phyloP scores from a whole-genome alignment of 768 basidiomycete species.

The Podaxis rugospora region DNA sequence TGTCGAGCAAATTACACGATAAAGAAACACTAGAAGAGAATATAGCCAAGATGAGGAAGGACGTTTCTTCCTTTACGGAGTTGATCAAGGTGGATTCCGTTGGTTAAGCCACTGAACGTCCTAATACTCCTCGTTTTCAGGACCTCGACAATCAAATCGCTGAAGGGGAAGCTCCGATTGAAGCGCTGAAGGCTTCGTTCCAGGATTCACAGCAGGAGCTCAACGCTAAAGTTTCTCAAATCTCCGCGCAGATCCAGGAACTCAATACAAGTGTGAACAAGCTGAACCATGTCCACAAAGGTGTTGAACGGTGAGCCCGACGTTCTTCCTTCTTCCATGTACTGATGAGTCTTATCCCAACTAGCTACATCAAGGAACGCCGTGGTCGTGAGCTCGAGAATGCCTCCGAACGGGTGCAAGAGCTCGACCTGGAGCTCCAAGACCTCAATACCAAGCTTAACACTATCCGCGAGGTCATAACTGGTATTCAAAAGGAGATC shows the following conservation, averaged over 20 bases:
- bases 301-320: constrained; percentile 54
- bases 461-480: constrained; percentile 37
- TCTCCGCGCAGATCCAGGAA: constrained; percentile 57
- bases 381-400: constrained; percentile 57
- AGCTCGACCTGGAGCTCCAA: constrained; percentile 32
- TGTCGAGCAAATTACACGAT: constrained; percentile 55
- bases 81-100: constrained; percentile 44
- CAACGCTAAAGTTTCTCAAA: constrained; percentile 42
- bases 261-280: constrained; percentile 61
- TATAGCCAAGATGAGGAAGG: constrained; percentile 54
- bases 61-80: constrained; percentile 38
- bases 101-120: constrained; percentile 1
- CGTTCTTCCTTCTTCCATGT: background rate
- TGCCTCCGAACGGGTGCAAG: constrained; percentile 48
- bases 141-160: constrained; percentile 57
- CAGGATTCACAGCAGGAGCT: constrained; percentile 45
- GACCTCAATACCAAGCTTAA: constrained; percentile 35
- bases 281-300: constrained; percentile 54
- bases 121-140: constrained; percentile 29
- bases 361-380: constrained; percentile 72
- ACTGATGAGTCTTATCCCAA: background rate
- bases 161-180: constrained; percentile 62
- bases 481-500: constrained; percentile 71
- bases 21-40: constrained; percentile 51
- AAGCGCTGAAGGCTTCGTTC: constrained; percentile 54